Percentiles rank a stretch among this genome's conserved stretches.
phyloP scores from a whole-genome alignment of 2,329 filamentous ascomycete species.

The Botryotinia globosa region DNA sequence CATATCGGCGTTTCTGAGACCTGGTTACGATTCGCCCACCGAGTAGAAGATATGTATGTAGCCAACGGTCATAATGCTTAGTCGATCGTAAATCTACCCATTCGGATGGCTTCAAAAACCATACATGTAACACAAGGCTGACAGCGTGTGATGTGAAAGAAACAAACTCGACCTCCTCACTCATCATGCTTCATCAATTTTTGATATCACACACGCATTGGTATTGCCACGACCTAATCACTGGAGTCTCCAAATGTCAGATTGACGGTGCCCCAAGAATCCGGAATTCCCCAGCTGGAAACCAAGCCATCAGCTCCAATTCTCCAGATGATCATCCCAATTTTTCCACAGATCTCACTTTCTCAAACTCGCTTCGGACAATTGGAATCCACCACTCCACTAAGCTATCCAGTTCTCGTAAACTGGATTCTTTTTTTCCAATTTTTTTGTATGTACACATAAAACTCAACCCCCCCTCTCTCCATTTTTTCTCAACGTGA shows the following conservation, averaged over 20 bases:
- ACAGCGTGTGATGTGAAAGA: not conserved
- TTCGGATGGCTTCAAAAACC: not conserved
- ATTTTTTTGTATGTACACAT: not conserved
- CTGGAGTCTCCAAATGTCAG: constrained; percentile 2
- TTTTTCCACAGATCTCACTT: constrained; percentile 2
- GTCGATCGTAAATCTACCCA: not conserved
- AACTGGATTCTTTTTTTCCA: not conserved
- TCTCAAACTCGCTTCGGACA: not conserved
- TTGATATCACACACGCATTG: not conserved
- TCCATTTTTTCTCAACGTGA: constrained; percentile 13
- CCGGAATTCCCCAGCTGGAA: constrained; percentile 7
- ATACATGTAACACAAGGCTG: not conserved
- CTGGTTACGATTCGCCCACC: not conserved
- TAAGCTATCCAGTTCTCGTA: constrained; percentile 1
- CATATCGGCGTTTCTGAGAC: not conserved
- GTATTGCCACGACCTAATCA: not conserved
- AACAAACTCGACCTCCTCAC: not conserved
- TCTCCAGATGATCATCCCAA: constrained; percentile 19
- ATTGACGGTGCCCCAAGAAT: constrained; percentile 2
- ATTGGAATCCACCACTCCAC: not conserved
- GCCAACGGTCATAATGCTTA: not conserved
- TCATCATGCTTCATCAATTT: not conserved
- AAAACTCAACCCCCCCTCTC: constrained; percentile 5
- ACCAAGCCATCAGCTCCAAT: constrained; percentile 8
- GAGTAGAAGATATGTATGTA: not conserved